Conservation (phyloP, 108 stramenopile species). For the Nannochloropsis oceanica region DNA sequence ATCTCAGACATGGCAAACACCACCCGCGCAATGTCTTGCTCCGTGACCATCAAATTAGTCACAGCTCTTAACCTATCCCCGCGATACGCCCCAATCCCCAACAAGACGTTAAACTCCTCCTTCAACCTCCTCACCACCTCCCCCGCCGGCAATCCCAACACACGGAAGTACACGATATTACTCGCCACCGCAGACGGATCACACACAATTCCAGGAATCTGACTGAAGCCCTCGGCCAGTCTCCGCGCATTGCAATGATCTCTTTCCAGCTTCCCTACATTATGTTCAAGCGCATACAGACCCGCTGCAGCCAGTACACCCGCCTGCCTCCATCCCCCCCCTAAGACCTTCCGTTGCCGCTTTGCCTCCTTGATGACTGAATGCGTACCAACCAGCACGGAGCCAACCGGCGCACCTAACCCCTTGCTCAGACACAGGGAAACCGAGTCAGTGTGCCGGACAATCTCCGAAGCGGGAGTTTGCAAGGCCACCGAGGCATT, state of each 20-base stretch:
- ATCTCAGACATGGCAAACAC: background rate
- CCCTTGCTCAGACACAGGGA: constrained; percentile 88
- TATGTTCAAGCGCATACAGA: constrained; percentile 15
- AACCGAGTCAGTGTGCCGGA: constrained; percentile 48
- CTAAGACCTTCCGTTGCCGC: constrained; percentile 75
- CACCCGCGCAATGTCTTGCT: constrained; percentile 1
- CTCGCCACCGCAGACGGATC: background rate
- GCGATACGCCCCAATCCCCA: constrained; percentile 6
- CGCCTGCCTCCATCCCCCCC: constrained; percentile 88
- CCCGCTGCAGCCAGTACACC: constrained; percentile 29
- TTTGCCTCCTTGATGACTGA: constrained; percentile 53
- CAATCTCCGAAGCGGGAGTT: constrained; percentile 36
- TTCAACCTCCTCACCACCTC: background rate
- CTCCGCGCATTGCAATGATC: constrained; percentile 21
- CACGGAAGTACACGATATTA: constrained; percentile 23
- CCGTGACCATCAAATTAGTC: constrained; percentile 17
- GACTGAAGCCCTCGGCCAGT: constrained; percentile 3
- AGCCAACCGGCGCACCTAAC: constrained; percentile 83
- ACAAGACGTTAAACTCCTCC: constrained; percentile 11
- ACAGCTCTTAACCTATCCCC: constrained; percentile 19
- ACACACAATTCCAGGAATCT: background rate
- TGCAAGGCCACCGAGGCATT: constrained; percentile 56
- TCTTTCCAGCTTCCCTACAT: constrained; percentile 5
- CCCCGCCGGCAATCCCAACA: background rate
- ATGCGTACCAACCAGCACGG: constrained; percentile 64